Evolutionary conservation across 2,329 filamentous ascomycete species (phyloP), one percentile per base, ranked within the genome.

Genomic region (Fusarium luffae): DNA sequence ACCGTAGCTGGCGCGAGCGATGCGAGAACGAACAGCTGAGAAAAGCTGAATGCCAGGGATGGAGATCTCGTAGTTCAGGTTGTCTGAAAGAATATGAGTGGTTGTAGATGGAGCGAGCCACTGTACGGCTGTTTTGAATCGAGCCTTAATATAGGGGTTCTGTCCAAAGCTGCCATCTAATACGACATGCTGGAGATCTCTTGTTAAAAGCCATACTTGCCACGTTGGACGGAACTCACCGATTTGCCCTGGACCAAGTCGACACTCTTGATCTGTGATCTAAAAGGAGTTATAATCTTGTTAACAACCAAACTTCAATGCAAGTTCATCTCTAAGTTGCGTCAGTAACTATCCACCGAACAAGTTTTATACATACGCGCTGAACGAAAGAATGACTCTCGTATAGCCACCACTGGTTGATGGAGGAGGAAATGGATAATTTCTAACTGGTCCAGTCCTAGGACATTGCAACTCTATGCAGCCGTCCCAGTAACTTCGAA

Each of bases 1-100:
- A 4, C 61, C 58, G 14, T 44, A 63, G 7, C 4, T 23, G 2
- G 18, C 16, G 10, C 19, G 19, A 3, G 34, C 12, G 9, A 63
- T 13, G 11, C 50, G 51, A 4, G 49, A 64, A 18, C 18, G 34
- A 37, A 37, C 34, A 37, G 34, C 34, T n/a, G 25, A n/a, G 2
- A 63, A 23, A 3, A 4, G 8, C 14, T n/a, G 47, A 34, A 34
- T 12, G 16, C 7, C 47, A 13, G 7, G 5, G 27, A 28, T 28
- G 11, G 27, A 28, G 5, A 37, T 2, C 5, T 4, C 7, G 18
- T 7, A n/a, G 34, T 12, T 7, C 34, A 4, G 19, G 1, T 27
- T 1, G 0, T 2, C 4, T 4, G n/a, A 9, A 27, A 27, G n/a
- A 7, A 8, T 34, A 3, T 21, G 4, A 3, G n/a, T 10, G 4